Evolutionary conservation across 2,329 filamentous ascomycete species (phyloP).

Genomic region (Apiospora sp.): DNA sequence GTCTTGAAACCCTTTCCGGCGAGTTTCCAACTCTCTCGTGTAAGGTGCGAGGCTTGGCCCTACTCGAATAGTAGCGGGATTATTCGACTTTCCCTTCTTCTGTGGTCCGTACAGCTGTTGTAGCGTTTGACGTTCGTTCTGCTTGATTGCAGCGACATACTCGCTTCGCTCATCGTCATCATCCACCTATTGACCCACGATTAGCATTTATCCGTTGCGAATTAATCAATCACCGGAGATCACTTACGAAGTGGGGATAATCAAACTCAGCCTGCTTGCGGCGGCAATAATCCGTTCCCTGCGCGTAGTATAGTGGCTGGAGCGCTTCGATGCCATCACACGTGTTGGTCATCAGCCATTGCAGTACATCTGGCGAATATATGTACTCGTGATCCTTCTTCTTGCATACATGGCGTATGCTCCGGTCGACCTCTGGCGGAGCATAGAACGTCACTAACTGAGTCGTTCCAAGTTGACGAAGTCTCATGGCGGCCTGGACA

Average conservation of each 20-base stretch:
- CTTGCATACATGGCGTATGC: constrained; percentile 58
- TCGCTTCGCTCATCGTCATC: constrained; percentile 42
- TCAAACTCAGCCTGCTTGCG: constrained; percentile 57
- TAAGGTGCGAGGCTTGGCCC: constrained; percentile 36
- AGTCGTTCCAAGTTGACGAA: constrained; percentile 34
- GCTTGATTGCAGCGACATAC: constrained; percentile 55
- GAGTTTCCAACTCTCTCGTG: constrained; percentile 43
- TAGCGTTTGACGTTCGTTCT: constrained; percentile 64
- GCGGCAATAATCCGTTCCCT: constrained; percentile 67
- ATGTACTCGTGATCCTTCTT: constrained; percentile 40
- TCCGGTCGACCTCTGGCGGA: constrained; percentile 67
- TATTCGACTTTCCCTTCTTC: constrained; percentile 28
- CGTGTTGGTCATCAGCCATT: constrained; percentile 70
- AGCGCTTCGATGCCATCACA: constrained; percentile 67
- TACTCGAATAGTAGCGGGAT: constrained; percentile 35
- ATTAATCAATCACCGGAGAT: no score
- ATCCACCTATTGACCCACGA: constrained; percentile 33
- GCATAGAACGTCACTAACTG: constrained; percentile 57
- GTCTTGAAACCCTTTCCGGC: constrained; percentile 41
- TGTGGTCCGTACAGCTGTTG: constrained; percentile 62
- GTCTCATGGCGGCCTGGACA: constrained; percentile 23
- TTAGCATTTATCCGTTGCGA: no score
- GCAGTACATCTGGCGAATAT: constrained; percentile 60
- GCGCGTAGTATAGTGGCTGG: constrained; percentile 64
- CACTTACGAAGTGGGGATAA: constrained; percentile 47